Evolutionary conservation across 202 grass and related monocot species (phyloP).

Genomic region (Sporobolus alterniflorus): DNA sequence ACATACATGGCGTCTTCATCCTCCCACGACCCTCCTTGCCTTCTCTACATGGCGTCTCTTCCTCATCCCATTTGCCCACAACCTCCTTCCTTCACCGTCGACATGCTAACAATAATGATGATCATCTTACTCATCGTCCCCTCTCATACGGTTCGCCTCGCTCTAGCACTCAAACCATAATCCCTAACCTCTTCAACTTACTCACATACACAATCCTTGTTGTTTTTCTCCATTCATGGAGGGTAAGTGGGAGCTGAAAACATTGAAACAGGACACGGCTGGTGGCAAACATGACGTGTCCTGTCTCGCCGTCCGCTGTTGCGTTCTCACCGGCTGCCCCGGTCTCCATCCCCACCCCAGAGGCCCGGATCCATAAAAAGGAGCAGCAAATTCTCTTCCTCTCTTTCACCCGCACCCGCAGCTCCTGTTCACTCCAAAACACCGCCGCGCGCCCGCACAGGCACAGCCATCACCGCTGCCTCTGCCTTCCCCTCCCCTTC

Average conservation of each 20-base stretch:
- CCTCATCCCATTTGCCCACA: too few species aligned
- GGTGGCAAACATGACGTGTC: background rate
- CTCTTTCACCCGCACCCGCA: background rate
- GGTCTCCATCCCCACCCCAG: background rate
- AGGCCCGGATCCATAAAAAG: slow-evolving; percentile 11
- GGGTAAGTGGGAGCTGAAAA: background rate
- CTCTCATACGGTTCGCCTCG: too few species aligned
- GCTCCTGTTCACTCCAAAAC: background rate
- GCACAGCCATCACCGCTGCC: background rate
- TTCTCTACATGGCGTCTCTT: too few species aligned
- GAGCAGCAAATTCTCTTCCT: background rate
- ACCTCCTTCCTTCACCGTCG: too few species aligned
- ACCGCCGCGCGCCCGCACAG: background rate
- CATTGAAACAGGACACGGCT: background rate
- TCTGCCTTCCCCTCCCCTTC: background rate
- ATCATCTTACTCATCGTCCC: too few species aligned
- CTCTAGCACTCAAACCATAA: too few species aligned
- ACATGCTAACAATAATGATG: too few species aligned
- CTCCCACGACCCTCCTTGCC: too few species aligned
- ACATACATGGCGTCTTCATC: too few species aligned
- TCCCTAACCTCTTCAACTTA: too few species aligned
- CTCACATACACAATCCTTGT: too few species aligned
- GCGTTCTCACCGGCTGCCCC: slow-evolving; percentile 24
- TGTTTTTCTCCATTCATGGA: too few species aligned
- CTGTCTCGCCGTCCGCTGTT: background rate